A percentile compares a stretch with the other conserved stretches of the same genome.
Conservation (phyloP, 768 basidiomycete species). For the Naematelia encephala region DNA sequence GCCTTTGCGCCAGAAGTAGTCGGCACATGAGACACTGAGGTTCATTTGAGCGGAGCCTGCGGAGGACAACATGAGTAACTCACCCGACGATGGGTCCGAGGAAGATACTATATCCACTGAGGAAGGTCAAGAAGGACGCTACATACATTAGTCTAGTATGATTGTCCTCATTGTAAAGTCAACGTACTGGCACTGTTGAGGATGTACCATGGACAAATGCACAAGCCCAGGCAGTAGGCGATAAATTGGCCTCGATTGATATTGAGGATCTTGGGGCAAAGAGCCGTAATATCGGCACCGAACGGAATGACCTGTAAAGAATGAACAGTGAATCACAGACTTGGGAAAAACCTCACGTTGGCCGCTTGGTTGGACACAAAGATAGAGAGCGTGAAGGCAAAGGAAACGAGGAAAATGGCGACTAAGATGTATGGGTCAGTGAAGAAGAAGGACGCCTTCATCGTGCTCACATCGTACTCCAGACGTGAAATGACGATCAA, state of each 20-base stretch:
- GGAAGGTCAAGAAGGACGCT: slow-evolving; percentile 5
- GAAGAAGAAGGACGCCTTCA: too few species aligned
- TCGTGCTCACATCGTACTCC: slow-evolving; percentile 4
- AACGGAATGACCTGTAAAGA: slow-evolving; percentile 9
- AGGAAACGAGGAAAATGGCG: slow-evolving; percentile 15
- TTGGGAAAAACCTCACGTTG: slow-evolving; percentile 6
- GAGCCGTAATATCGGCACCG: background rate
- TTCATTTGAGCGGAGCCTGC: slow-evolving; percentile 17
- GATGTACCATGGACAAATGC: slow-evolving; percentile 2
- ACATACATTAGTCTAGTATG: slow-evolving; percentile 3
- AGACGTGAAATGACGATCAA: slow-evolving; percentile 8
- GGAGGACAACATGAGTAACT: slow-evolving; percentile 2
- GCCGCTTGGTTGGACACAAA: slow-evolving; percentile 18
- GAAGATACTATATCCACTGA: slow-evolving; percentile 11
- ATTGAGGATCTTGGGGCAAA: slow-evolving; percentile 4
- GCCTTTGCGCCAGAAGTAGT: slow-evolving; percentile 6
- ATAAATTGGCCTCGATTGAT: slow-evolving; percentile 17
- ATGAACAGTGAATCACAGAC: background rate
- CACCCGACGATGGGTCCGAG: slow-evolving; percentile 10
- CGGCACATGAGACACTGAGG: slow-evolving; percentile 13
- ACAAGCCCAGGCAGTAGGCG: slow-evolving; percentile 8
- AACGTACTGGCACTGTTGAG: background rate
- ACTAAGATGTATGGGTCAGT: background rate
- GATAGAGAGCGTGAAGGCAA: slow-evolving; percentile 11
- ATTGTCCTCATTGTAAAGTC: too few species aligned